These are phyloP conservation scores for Raddia guianensis DNA, from an alignment of 176 grass and related monocot species.

Conservation along the genomic window DNA sequence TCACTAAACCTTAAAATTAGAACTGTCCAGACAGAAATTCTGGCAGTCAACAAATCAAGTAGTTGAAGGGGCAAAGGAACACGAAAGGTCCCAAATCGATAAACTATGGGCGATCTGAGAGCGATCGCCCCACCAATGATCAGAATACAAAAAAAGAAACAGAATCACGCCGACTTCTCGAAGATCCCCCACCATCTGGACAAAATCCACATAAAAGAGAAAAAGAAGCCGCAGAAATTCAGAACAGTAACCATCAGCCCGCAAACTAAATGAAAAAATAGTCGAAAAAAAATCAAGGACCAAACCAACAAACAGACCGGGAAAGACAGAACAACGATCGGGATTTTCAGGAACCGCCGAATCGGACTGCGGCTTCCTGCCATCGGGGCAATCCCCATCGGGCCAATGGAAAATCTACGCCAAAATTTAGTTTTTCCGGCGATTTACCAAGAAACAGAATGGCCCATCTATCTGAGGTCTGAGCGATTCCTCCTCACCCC, in stretches of 20 bases:
- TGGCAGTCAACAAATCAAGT: background rate
- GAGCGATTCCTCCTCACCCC: background rate
- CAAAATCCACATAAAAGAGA: background rate
- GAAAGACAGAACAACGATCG: background rate
- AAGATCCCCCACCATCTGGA: slow-evolving; percentile 24
- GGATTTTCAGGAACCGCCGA: background rate
- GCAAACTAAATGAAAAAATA: background rate
- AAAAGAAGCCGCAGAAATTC: slow-evolving; percentile 9
- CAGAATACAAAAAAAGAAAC: background rate
- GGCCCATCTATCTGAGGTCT: slow-evolving; percentile 25
- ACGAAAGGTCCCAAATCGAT: background rate
- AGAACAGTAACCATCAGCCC: background rate
- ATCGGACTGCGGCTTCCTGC: slow-evolving; percentile 15
- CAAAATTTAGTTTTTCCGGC: background rate
- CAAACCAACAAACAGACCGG: background rate
- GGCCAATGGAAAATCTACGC: background rate
- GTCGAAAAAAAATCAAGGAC: background rate
- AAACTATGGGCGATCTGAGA: slow-evolving; percentile 6
- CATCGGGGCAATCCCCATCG: background rate
- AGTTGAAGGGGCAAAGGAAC: background rate
- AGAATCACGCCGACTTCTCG: background rate
- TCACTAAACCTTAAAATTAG: background rate
- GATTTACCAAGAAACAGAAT: slow-evolving; percentile 25
- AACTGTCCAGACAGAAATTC: background rate
- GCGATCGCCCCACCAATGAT: slow-evolving; percentile 5